phyloP scores from a whole-genome alignment of 139 green algal genomes.

The Chlorella ohadii region DNA sequence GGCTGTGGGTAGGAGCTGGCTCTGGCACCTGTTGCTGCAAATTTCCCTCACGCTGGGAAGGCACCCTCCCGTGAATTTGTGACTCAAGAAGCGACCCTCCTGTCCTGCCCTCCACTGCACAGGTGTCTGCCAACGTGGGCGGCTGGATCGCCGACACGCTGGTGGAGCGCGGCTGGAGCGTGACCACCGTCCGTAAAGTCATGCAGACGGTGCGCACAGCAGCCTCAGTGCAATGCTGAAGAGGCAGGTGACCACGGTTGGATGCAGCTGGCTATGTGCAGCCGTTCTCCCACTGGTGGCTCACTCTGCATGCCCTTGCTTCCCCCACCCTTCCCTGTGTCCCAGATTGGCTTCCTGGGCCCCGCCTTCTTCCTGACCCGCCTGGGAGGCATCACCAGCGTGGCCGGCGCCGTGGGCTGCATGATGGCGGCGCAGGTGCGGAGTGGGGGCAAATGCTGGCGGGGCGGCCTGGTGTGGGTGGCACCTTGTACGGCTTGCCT shows the following conservation, averaged over 20 bases:
- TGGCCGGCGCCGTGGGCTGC: conserved; percentile 81
- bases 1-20: too few species aligned
- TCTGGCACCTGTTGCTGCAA: too few species aligned
- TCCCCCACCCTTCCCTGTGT: not conserved
- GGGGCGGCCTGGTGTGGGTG: conserved; percentile 57
- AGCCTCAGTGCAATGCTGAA: too few species aligned
- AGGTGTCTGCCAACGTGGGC: conserved; percentile 82
- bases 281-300: too few species aligned
- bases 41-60: too few species aligned
- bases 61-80: too few species aligned
- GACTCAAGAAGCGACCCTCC: too few species aligned
- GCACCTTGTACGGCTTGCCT: too few species aligned
- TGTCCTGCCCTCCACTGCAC: too few species aligned
- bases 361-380: conserved; percentile 94
- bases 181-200: conserved; percentile 92
- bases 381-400: conserved; percentile 70
- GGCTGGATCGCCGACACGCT: conserved; percentile 93
- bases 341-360: conserved; percentile 93
- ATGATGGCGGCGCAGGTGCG: conserved; percentile 87
- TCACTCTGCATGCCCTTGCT: not conserved
- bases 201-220: conserved; percentile 74
- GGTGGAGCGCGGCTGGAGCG: conserved; percentile 66
- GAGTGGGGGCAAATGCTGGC: conserved; percentile 83
- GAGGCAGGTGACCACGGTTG: too few species aligned
- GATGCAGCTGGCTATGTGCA: too few species aligned